phyloP scores from a whole-genome alignment of 148 eudicot species.

The Diospyros lotus region DNA sequence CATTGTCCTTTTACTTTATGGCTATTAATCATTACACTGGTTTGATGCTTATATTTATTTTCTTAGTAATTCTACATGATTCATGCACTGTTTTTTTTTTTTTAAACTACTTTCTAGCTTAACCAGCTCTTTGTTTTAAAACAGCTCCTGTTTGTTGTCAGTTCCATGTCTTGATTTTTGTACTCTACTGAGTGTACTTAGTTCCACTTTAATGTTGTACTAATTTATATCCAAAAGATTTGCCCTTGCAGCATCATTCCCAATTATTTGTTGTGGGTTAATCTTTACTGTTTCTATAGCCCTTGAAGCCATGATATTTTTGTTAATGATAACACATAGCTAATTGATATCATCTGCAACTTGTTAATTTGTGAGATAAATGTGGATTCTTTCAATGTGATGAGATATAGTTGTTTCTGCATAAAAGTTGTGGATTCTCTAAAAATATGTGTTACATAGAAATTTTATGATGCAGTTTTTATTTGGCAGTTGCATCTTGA shows the following conservation, averaged over 20 bases:
- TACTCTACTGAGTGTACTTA: background rate
- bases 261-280: background rate
- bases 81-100: background rate
- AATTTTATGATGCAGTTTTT: background rate
- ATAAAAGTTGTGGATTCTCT: too few species aligned
- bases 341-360: background rate
- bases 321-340: background rate
- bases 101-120: background rate
- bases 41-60: background rate
- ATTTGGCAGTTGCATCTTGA: background rate
- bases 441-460: background rate
- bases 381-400: background rate
- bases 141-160: conserved; percentile 2
- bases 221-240: background rate
- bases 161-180: conserved; percentile 1
- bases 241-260: background rate
- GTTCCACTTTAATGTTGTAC: background rate
- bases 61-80: too few species aligned
- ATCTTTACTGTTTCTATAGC: background rate
- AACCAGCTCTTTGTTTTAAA: conserved; percentile 3
- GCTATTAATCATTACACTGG: background rate
- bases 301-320: background rate
- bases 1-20: background rate
- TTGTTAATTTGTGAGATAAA: background rate
- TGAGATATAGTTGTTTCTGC: background rate